phyloP scores from a whole-genome alignment of 73 alveolate species.

The Paramecium caudatum region DNA sequence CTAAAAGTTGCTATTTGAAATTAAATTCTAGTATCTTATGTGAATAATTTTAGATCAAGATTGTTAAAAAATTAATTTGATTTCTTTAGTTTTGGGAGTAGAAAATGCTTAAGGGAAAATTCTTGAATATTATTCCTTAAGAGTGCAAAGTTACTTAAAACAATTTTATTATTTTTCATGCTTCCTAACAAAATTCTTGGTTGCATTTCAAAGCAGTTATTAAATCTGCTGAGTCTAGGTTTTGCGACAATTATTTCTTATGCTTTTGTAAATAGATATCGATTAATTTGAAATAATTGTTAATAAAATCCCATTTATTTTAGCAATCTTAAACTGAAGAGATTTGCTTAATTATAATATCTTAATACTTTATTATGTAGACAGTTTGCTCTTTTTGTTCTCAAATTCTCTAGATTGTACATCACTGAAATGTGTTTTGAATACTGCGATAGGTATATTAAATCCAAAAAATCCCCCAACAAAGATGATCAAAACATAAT shows the following conservation, averaged over 20 bases:
- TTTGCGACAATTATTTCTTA: background rate
- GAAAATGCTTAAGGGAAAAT: background rate
- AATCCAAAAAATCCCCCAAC: constrained; percentile 64
- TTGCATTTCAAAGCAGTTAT: background rate
- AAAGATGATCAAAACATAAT: constrained; percentile 40
- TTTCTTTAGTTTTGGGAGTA: constrained; percentile 4
- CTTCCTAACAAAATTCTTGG: constrained; percentile 33
- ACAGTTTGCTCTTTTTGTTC: background rate
- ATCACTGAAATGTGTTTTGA: constrained; percentile 54
- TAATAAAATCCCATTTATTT: background rate
- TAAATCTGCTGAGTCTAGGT: background rate
- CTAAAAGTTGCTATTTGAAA: background rate
- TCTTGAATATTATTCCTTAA: background rate
- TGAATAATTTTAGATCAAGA: background rate
- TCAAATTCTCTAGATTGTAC: background rate
- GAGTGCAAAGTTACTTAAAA: background rate
- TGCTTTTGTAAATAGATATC: background rate
- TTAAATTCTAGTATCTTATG: background rate
- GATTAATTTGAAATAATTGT: background rate
- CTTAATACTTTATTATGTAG: background rate
- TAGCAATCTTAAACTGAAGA: too few species aligned
- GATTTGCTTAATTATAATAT: too few species aligned
- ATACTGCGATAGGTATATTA: constrained; percentile 26
- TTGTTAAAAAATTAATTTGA: background rate
- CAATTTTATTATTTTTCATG: background rate